A percentile compares a stretch with the other conserved stretches of the same genome.
phyloP scores from a whole-genome alignment of 495 filamentous ascomycete genomes.

The Penicillium goetzii region DNA sequence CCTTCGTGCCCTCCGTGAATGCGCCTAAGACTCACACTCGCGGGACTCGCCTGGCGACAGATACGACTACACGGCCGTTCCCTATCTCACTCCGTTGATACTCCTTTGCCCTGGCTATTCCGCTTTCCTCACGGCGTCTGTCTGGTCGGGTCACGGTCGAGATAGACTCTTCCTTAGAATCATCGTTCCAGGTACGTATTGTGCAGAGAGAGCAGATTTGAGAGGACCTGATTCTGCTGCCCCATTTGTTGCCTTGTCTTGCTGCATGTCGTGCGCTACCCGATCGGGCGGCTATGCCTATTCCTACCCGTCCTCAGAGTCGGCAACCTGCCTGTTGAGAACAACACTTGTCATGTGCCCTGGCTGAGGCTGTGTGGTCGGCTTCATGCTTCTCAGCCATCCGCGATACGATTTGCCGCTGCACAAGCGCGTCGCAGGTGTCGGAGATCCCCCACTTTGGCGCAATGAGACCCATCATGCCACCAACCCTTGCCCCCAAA shows the following conservation, averaged over 20 bases:
- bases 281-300: neutral
- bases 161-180: conserved; percentile 23
- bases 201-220: neutral
- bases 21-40: conserved; percentile 17
- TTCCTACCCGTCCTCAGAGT: neutral
- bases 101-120: conserved; percentile 1
- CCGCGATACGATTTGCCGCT: conserved; percentile 1
- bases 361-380: neutral
- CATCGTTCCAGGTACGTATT: conserved; percentile 12
- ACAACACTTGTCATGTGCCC: neutral
- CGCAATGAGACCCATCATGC: conserved; percentile 30
- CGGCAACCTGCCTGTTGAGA: neutral
- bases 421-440: conserved; percentile 7
- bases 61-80: conserved; percentile 28
- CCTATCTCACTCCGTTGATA: conserved; percentile 8
- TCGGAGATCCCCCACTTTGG: conserved; percentile 22
- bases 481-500: conserved; percentile 12
- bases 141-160: conserved; percentile 2
- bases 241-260: conserved; percentile 8
- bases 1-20: conserved; percentile 7
- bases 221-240: neutral
- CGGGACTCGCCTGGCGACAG: conserved; percentile 14
- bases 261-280: conserved; percentile 1
- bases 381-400: neutral
- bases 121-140: conserved; percentile 15